Evolutionary conservation across 805 yeast genomes (phyloP).

Genomic region (Kluyveromyces aestuarii): DNA sequence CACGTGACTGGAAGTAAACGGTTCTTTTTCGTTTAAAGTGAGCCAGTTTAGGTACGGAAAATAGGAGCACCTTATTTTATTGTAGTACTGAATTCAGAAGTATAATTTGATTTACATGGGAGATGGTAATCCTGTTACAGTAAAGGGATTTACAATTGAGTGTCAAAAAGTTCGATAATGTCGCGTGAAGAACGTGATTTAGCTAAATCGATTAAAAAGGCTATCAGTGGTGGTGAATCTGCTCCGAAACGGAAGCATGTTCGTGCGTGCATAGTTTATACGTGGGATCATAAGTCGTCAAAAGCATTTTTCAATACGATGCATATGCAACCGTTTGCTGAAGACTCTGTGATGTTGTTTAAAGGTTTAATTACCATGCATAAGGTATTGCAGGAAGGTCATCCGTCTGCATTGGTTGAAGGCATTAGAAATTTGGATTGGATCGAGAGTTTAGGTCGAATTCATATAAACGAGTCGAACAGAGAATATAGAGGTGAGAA

Average conservation of each 20-base stretch:
- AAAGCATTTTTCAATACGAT: slow-evolving; percentile 78
- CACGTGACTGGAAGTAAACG: no score
- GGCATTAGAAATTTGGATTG: slow-evolving; percentile 73
- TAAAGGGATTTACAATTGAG: background rate
- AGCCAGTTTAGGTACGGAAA: no score
- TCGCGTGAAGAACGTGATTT: slow-evolving; percentile 33
- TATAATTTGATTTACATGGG: no score
- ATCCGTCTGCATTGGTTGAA: slow-evolving; percentile 70
- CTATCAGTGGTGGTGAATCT: slow-evolving; percentile 74
- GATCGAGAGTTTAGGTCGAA: slow-evolving; percentile 62
- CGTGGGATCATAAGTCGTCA: slow-evolving; percentile 90
- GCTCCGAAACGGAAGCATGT: slow-evolving; percentile 97
- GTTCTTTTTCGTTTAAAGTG: no score
- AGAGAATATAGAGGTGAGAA: slow-evolving; percentile 1
- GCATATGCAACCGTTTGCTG: slow-evolving; percentile 66
- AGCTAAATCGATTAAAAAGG: slow-evolving; percentile 49
- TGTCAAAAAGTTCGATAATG: slow-evolving; percentile 6
- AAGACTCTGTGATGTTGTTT: slow-evolving; percentile 74
- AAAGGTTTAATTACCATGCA: slow-evolving; percentile 81
- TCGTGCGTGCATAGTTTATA: slow-evolving; percentile 86
- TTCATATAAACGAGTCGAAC: slow-evolving; percentile 32
- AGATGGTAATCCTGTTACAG: no score
- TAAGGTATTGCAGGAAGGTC: slow-evolving; percentile 97
- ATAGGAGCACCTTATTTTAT: no score
- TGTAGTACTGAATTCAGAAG: no score